A percentile compares a stretch with the other conserved stretches of the same genome.
Evolutionary conservation across 306 rosid species (phyloP).

Genomic region (Boehmeria nivea): DNA sequence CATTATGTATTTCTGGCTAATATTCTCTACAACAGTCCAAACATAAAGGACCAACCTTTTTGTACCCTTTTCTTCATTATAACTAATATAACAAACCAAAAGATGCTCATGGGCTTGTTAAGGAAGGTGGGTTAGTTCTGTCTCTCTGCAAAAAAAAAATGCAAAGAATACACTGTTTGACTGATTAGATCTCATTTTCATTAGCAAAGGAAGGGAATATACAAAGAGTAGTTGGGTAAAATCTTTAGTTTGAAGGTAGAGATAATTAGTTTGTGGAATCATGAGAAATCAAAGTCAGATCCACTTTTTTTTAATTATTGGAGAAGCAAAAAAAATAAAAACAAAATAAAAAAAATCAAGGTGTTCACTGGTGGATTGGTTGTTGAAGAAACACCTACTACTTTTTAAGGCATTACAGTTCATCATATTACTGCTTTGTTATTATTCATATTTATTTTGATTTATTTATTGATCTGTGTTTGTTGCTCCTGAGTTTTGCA

Average conservation of each 20-base stretch:
- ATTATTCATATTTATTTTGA: constrained; percentile 9
- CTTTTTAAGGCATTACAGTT: constrained; percentile 20
- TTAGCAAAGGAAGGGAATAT: constrained; percentile 16
- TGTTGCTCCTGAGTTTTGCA: background rate
- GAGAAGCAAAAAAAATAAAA: constrained; percentile 9
- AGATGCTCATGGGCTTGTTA: background rate
- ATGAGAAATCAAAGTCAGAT: constrained; percentile 20
- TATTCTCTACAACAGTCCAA: constrained; percentile 8
- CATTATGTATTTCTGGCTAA: background rate
- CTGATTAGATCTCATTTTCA: constrained; percentile 13
- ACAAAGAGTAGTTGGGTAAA: constrained; percentile 26
- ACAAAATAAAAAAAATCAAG: background rate
- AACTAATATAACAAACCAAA: background rate
- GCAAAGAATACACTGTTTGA: constrained; percentile 10
- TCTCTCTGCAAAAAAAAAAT: background rate
- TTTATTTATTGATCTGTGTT: background rate
- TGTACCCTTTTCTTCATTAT: too few species aligned
- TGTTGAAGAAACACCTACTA: constrained; percentile 44
- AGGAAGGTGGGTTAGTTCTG: background rate
- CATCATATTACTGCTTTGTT: constrained; percentile 1
- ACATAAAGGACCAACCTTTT: background rate
- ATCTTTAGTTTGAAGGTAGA: constrained; percentile 40
- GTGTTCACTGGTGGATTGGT: constrained; percentile 40
- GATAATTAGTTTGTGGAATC: constrained; percentile 29
- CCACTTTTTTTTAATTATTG: constrained; percentile 13